Evolutionary conservation across 495 filamentous ascomycete species (phyloP), one percentile per base, ranked within the genome.

Genomic region (Parmelia sp.): DNA sequence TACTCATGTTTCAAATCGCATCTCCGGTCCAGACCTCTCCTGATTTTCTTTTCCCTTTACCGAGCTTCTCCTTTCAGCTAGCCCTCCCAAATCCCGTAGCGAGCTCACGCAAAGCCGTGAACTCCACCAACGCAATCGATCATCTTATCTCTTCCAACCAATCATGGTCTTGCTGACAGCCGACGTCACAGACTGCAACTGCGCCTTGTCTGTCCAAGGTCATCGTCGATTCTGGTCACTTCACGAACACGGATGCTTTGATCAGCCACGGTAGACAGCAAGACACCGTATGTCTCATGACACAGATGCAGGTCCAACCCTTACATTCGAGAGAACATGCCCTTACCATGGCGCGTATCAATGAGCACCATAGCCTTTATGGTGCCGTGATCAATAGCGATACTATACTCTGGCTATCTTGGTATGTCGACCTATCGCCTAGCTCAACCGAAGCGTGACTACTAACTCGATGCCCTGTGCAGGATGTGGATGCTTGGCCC

Each of bases 331-430:
- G 29, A 25, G 47, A 59, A 6, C 57, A 66, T 58, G 60, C 65
- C 14, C 44, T 72, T 25, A 47, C 51, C 39, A 37, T 73, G 3
- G 65, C 71, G 56, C 59, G 70, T 23, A 70, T 73, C 57, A 73
- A 73, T 58, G 71, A 70, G 53, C 70, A 71, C 59, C 69, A 71
- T 49, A 65, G 60, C 29, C 44, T 64, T 21, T 70, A 70, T 57
- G 69, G 65, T 3, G 27, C 12, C 21, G 53, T 27, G n/a, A 73
- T 73, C 56, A 73, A 71, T 58, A 71, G 70, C 49, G 70, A 73
- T 57, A 71, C 66, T 35, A 57, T 70, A 17, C 51, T 72, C 19
- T 72, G 69, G 57, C 61, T 73, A 27, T 63, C 40, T 37, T 51
- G 56, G 64, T 66, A 55, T 8, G 64, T 47, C 27, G 64, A 55